Evolutionary conservation across 305 asterid species (phyloP).

Genomic region (Plantago coronopus): DNA sequence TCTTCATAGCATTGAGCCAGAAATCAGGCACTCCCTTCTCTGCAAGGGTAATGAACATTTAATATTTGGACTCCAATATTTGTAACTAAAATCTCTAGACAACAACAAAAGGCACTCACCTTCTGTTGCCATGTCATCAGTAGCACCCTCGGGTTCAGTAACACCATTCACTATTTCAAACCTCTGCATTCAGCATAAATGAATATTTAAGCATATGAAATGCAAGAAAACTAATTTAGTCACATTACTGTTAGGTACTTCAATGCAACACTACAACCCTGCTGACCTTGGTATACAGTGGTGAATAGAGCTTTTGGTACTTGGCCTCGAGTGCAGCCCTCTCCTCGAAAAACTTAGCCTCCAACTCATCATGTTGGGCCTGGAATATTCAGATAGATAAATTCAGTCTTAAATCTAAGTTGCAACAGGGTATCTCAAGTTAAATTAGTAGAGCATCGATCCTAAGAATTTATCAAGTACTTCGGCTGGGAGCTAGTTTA

Average conservation of each 20-base stretch:
- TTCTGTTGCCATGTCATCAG: conserved; percentile 29
- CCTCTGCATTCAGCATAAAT: conserved; percentile 40
- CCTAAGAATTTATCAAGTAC: too few relatives aligned
- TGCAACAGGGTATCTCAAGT: too few relatives aligned
- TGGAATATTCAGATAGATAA: too few relatives aligned
- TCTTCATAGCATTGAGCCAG: conserved; percentile 54
- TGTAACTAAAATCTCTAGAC: conserved; percentile 2
- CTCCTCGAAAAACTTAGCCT: conserved; percentile 71
- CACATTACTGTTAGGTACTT: neutral
- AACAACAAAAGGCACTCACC: conserved; percentile 27
- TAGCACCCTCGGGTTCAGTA: conserved; percentile 40
- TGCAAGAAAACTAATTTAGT: neutral
- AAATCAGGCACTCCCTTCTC: conserved; percentile 54
- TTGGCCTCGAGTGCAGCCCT: conserved; percentile 87
- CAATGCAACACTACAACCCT: neutral
- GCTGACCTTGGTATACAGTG: conserved; percentile 66
- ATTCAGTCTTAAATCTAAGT: neutral
- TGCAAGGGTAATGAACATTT: conserved; percentile 25
- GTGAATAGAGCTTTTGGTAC: conserved; percentile 77
- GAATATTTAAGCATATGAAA: neutral
- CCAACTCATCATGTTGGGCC: conserved; percentile 70
- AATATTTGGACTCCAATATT: neutral
- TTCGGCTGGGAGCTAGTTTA: too few relatives aligned
- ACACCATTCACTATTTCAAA: conserved; percentile 60
- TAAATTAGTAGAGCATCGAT: too few relatives aligned